Evolutionary conservation across 352 stramenopile genomes (phyloP).

Genomic region (Achlya hypogyna): DNA sequence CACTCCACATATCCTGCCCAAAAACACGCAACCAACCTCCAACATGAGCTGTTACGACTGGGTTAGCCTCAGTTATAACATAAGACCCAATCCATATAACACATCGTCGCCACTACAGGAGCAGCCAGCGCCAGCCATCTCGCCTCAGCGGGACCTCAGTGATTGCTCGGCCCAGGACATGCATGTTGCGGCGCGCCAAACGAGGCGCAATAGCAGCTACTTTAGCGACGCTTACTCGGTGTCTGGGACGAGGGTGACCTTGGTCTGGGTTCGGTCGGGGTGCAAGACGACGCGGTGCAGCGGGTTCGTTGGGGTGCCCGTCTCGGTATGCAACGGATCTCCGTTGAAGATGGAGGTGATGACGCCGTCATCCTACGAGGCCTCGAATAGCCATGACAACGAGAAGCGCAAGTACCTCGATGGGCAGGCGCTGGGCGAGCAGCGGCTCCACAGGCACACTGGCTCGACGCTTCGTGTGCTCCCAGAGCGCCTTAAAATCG

Average conservation of each 20-base stretch:
- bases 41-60: too few species aligned
- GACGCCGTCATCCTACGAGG: background rate
- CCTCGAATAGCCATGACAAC: background rate
- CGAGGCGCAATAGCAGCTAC: background rate
- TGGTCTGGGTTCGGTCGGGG: background rate
- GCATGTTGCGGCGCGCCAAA: too few species aligned
- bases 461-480: background rate
- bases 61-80: too few species aligned
- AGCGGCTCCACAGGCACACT: background rate
- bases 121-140: too few species aligned
- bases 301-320: background rate
- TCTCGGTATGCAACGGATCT: background rate
- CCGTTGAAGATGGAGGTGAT: conserved; percentile 1
- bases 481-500: background rate
- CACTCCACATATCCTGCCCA: too few species aligned
- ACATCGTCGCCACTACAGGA: too few species aligned
- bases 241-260: background rate
- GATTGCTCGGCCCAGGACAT: too few species aligned
- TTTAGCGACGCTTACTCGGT: background rate
- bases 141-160: too few species aligned
- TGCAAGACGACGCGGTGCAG: background rate
- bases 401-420: background rate
- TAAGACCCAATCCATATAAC: too few species aligned
- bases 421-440: background rate
- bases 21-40: too few species aligned